A percentile compares a stretch with the other conserved stretches of the same genome.
phyloP scores from a whole-genome alignment of 768 basidiomycete genomes.

The Phanerochaete carnosa region DNA sequence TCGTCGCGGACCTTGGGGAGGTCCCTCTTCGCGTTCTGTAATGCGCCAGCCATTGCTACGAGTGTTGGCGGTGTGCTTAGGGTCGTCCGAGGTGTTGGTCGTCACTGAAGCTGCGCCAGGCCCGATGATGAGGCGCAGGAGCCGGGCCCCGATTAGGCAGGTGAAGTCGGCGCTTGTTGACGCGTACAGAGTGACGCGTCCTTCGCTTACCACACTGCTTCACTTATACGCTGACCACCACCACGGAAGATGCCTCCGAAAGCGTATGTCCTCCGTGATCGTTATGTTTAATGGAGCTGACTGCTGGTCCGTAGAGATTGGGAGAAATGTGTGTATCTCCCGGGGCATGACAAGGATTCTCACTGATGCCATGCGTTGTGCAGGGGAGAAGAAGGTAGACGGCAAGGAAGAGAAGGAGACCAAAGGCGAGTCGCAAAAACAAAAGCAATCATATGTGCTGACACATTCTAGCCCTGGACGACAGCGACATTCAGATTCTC shows the following conservation, averaged over 20 bases:
- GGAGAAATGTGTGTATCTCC: constrained; percentile 82
- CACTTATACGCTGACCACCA: constrained; percentile 9
- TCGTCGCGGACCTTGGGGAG: constrained; percentile 87
- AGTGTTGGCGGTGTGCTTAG: constrained; percentile 6
- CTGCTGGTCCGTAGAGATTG: constrained; percentile 65
- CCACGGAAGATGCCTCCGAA: constrained; percentile 80
- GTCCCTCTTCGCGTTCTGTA: constrained; percentile 85
- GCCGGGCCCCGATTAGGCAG: constrained; percentile 12
- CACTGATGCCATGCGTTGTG: constrained; percentile 6
- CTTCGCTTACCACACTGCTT: constrained; percentile 16
- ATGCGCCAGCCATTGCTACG: constrained; percentile 81
- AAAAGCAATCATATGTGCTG: not conserved
- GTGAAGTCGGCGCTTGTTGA: constrained; percentile 15
- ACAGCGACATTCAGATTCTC: constrained; percentile 97
- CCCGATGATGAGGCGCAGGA: constrained; percentile 6
- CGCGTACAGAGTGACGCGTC: constrained; percentile 31
- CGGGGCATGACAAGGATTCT: not conserved
- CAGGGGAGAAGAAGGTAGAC: constrained; percentile 84
- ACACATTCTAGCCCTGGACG: constrained; percentile 72
- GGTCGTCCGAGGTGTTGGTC: constrained; percentile 3
- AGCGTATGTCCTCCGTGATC: constrained; percentile 60
- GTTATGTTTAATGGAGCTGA: constrained; percentile 6
- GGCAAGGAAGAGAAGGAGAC: constrained; percentile 94
- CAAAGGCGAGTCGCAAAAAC: constrained; percentile 20
- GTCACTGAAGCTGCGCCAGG: constrained; percentile 13